These are phyloP conservation scores for Saccharomyces pastorianus DNA, from an alignment of 1,139 yeast species.

Conservation along the genomic window DNA sequence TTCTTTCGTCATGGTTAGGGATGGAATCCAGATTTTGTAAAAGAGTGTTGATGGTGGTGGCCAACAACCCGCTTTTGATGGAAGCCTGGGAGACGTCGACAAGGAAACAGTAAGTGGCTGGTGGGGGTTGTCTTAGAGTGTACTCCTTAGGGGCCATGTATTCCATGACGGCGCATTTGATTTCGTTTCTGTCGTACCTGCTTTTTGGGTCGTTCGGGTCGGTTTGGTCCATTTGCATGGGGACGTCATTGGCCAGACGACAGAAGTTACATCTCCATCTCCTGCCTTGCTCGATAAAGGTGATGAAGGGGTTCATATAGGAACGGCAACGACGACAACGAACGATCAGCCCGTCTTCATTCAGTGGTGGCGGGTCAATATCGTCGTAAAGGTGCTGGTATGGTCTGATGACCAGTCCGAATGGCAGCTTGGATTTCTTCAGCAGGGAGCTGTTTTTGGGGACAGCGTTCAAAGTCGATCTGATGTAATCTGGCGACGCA, in stretches of 20 bases:
- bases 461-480: conserved; percentile 82
- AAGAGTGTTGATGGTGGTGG: conserved; percentile 81
- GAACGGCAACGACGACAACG: conserved; percentile 97
- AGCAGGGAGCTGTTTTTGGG: conserved; percentile 66
- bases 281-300: conserved; percentile 67
- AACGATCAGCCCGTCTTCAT: conserved; percentile 67
- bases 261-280: conserved; percentile 97
- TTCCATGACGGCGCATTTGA: conserved; percentile 81
- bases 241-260: conserved; percentile 81
- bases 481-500: conserved; percentile 64
- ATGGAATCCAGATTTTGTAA: conserved; percentile 80
- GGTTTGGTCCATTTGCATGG: conserved; percentile 71
- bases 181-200: conserved; percentile 70
- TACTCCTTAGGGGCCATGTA: conserved; percentile 92
- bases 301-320: conserved; percentile 85
- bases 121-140: conserved; percentile 92
- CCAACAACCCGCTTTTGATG: conserved; percentile 71
- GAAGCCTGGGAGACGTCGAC: conserved; percentile 83
- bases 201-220: conserved; percentile 48
- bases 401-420: conserved; percentile 85
- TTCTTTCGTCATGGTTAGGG: conserved; percentile 78
- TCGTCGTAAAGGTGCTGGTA: conserved; percentile 67
- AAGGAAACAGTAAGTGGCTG: conserved; percentile 78
- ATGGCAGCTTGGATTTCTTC: conserved; percentile 85
- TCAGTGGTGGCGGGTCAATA: conserved; percentile 66